Evolutionary conservation across 1,284 basidiomycete species (phyloP), one percentile per base, ranked within the genome.

Genomic region (Ceraceosorus guamensis): DNA sequence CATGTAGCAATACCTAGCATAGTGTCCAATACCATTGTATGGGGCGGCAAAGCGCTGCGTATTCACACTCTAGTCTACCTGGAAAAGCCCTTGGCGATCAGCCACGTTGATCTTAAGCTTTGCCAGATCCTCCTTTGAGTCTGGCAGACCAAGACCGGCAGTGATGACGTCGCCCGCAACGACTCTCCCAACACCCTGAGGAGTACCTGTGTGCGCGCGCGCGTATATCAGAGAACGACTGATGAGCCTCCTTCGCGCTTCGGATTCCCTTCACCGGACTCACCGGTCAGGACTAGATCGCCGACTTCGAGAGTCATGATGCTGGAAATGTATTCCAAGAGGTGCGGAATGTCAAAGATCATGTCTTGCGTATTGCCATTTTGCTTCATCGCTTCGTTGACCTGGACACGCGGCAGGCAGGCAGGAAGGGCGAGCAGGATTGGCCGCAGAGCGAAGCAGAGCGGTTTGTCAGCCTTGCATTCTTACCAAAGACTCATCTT

Each of bases 281-380:
- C 32, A 60, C 77, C 76, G 2, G 78, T 79, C 24, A 78, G 63
- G 16, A 78, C 53, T 35, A 77, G 49, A 54, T 76, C 63, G 73
- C 84, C 68, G 45, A 86, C 89, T 81, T 96, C 91, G 16, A 97
- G 82, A 0, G 85, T 86, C 91, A 97, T 97, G 77, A 98, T 95
- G 14, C 87, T 87, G 2, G 91, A 92, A 48, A 95, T 83, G 71
- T 95, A 91, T 65, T 88, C 83, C 66, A 98, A 87, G 53, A 98
- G 82, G n/a, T 83, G 81, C 0, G 92, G 90, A 46, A 98, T 89
- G 47, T 82, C 81, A 80, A 93, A 93, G 62, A 97, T 88, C 93
- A 98, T 96, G 76, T 93, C 87, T 31, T 79, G 77, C 1, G 92
- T 92, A 37, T 82, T 83, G 4, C 91, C 93, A 59, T 87, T 81